Evolutionary conservation across 2,329 filamentous ascomycete genomes (phyloP).

Genomic region (Paecilomyces variotii): DNA sequence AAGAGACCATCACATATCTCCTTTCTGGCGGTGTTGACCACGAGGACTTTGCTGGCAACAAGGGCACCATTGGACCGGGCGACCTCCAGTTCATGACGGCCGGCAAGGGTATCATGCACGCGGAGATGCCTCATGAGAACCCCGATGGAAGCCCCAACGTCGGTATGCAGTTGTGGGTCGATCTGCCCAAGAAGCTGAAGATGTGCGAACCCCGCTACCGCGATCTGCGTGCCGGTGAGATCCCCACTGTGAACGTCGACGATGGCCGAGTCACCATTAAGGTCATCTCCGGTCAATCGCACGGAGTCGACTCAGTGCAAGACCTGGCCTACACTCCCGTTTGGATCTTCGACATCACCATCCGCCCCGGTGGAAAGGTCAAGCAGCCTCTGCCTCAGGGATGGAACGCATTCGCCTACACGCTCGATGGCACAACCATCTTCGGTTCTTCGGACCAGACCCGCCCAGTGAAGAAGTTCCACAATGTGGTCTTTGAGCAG

Average conservation of each 20-base stretch:
- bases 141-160: constrained; percentile 68
- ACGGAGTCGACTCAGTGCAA: constrained; percentile 77
- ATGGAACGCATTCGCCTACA: constrained; percentile 90
- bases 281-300: constrained; percentile 78
- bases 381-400: constrained; percentile 65
- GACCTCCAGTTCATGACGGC: constrained; percentile 98
- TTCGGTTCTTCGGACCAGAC: constrained; percentile 45
- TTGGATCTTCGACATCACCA: constrained; percentile 82
- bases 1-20: constrained; percentile 86
- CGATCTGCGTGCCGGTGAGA: constrained; percentile 70
- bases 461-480: constrained; percentile 48
- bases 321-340: constrained; percentile 94
- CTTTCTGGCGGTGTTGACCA: constrained; percentile 81
- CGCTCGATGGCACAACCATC: constrained; percentile 62
- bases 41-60: constrained; percentile 83
- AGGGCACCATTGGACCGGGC: constrained; percentile 74
- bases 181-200: constrained; percentile 75
- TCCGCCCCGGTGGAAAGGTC: constrained; percentile 71
- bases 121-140: constrained; percentile 84
- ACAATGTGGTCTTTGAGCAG: constrained; percentile 84
- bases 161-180: constrained; percentile 93
- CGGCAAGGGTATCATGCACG: constrained; percentile 83
- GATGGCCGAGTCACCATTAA: constrained; percentile 71
- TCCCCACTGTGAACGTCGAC: constrained; percentile 65
- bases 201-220: constrained; percentile 86